phyloP scores from a whole-genome alignment of 371 early-diverging fungal species.

The Conidiobolus incongruus region DNA sequence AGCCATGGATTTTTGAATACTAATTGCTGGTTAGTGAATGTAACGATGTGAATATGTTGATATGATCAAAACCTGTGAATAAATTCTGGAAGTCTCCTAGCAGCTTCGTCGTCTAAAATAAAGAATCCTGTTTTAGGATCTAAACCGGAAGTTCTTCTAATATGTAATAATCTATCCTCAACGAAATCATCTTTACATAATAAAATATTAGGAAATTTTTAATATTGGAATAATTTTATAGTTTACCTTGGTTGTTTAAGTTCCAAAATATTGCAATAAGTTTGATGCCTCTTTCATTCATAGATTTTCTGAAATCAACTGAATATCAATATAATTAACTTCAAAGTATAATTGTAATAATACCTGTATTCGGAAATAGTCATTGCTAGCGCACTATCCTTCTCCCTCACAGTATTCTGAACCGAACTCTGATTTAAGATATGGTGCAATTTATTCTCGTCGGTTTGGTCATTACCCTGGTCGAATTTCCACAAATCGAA shows the following conservation, averaged over 20 bases:
- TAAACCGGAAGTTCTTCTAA: constrained; percentile 36
- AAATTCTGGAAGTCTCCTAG: constrained; percentile 31
- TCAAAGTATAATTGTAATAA: neutral
- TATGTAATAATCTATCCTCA: constrained; percentile 32
- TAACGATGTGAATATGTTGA: neutral
- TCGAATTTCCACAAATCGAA: constrained; percentile 35
- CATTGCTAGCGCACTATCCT: constrained; percentile 24
- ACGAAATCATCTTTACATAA: constrained; percentile 40
- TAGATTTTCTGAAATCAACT: constrained; percentile 42
- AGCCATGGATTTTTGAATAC: constrained; percentile 37
- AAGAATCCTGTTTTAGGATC: constrained; percentile 37
- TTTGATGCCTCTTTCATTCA: constrained; percentile 39
- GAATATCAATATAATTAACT: neutral
- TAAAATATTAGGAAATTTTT: constrained; percentile 1
- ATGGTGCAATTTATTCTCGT: constrained; percentile 7
- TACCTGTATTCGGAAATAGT: constrained; percentile 46
- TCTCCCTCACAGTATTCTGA: constrained; percentile 28
- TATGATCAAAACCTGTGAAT: constrained; percentile 21
- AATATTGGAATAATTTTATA: constrained; percentile 8
- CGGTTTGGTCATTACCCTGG: neutral
- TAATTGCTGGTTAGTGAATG: constrained; percentile 5
- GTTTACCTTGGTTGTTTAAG: constrained; percentile 20
- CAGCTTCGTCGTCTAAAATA: constrained; percentile 21
- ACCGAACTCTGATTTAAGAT: constrained; percentile 26
- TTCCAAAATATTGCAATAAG: constrained; percentile 46